Conservation (phyloP, 768 basidiomycete genomes). For the Inosperma sp. region DNA sequence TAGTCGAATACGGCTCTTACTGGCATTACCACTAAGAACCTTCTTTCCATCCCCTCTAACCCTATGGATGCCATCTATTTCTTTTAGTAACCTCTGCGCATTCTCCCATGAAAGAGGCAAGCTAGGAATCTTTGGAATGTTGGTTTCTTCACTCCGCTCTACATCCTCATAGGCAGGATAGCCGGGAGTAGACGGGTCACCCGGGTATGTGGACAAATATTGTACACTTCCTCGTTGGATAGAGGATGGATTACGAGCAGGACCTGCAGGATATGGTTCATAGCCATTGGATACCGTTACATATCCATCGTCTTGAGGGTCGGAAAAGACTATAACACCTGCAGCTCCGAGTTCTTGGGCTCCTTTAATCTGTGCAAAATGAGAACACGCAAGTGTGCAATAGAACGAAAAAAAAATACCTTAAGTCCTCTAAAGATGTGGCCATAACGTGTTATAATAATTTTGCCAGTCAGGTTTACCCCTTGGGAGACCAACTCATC, state of each 20-base stretch:
- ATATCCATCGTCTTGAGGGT: slow-evolving; percentile 80
- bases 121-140: slow-evolving; percentile 74
- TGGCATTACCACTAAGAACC: slow-evolving; percentile 46
- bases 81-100: slow-evolving; percentile 62
- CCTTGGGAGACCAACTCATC: slow-evolving; percentile 57
- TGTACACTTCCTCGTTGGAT: slow-evolving; percentile 85
- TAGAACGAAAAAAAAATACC: slow-evolving; percentile 31
- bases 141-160: slow-evolving; percentile 53
- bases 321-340: slow-evolving; percentile 78
- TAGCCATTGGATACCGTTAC: slow-evolving; percentile 77
- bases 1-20: slow-evolving; percentile 47
- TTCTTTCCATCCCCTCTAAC: slow-evolving; percentile 26
- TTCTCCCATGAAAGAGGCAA: slow-evolving; percentile 90
- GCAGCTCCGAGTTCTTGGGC: slow-evolving; percentile 80
- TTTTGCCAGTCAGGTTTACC: slow-evolving; percentile 67
- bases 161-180: slow-evolving; percentile 82
- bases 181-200: slow-evolving; percentile 85
- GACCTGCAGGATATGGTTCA: slow-evolving; percentile 74
- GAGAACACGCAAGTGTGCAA: slow-evolving; percentile 9
- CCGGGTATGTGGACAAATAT: slow-evolving; percentile 61
- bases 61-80: slow-evolving; percentile 40
- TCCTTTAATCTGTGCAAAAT: slow-evolving; percentile 55
- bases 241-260: slow-evolving; percentile 78
- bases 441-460: slow-evolving; percentile 78
- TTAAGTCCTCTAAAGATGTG: slow-evolving; percentile 81